Base-by-base conservation (phyloP, 2,329 filamentous ascomycete genomes). In the Cladophialophora chaetospira region DNA sequence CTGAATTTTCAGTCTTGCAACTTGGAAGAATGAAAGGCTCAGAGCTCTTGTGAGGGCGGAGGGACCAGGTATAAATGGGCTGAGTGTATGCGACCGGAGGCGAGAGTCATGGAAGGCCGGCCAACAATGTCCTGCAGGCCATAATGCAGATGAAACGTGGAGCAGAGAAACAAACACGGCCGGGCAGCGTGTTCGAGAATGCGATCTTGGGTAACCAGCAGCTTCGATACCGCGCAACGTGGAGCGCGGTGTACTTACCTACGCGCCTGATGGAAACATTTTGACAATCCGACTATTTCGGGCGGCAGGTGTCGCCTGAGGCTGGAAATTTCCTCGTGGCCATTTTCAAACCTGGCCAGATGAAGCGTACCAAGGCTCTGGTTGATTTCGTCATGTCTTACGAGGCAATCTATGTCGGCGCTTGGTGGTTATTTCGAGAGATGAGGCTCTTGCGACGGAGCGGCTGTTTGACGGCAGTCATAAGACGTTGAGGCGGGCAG, bases 21-120 rank as follows among this genome's bases (percentile, higher is more conserved):
- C 63, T 56, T 54, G 53, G 53, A 55, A 57, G 53, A 65, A 66
- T 53, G 63, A 66, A 65, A 65, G 64, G 64, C 59, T 64, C 49
- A 56, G 63, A 65, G 55, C 52, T 38, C 36, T 51, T 52, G 61
- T 51, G 50, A 54, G 52, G 58, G 55, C 43, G 54, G 50, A 38
- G 57, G 38, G 50, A 57, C 58, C 61, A 60, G 58, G 57, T 65
- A 62, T 64, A 65, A 65, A 65, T 65, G 61, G 56, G 55, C 33
- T 62, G 48, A 38, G 44, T 50, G 48, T 59, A 61, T 58, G 55
- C 57, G 58, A 57, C 58, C 51, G 28, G 53, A 56, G 60, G 55
- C 23, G 55, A 48, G 47, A 53, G 55, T 29, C 42, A 46, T 47
- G 13, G 45, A 57, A 54, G 36, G 40, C 54, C 43, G 62, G 31